Conservation (phyloP, 768 basidiomycete genomes). For the Kwoniella newhampshirensis region DNA sequence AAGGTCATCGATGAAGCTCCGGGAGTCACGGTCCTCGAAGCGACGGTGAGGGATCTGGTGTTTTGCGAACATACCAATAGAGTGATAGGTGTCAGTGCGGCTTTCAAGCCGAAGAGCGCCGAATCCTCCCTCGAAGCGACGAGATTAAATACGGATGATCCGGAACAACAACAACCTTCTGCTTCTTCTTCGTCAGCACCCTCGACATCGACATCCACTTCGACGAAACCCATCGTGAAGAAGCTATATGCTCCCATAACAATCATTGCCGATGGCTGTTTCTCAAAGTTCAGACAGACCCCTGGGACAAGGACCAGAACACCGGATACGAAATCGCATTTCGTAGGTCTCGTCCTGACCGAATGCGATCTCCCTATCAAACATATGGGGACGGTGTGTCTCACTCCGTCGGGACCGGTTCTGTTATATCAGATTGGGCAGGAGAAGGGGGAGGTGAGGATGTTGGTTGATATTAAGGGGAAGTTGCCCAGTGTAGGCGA, state of each 20-base stretch:
- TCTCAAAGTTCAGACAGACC: constrained; percentile 76
- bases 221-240: constrained; percentile 46
- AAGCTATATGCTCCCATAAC: constrained; percentile 72
- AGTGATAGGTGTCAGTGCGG: constrained; percentile 49
- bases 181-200: too few relatives aligned
- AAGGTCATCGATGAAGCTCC: constrained; percentile 61
- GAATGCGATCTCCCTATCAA: constrained; percentile 60
- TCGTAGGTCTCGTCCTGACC: constrained; percentile 80
- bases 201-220: constrained; percentile 18
- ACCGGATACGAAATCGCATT: constrained; percentile 66
- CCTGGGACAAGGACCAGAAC: constrained; percentile 25
- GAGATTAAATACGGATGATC: constrained; percentile 47
- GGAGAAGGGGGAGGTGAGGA: constrained; percentile 73
- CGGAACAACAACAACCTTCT: background rate
- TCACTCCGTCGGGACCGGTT: constrained; percentile 83
- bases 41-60: constrained; percentile 46
- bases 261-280: constrained; percentile 89
- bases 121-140: constrained; percentile 58
- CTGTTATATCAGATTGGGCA: constrained; percentile 87
- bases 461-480: constrained; percentile 84
- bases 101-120: constrained; percentile 29
- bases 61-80: constrained; percentile 65
- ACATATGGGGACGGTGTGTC: constrained; percentile 68
- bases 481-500: constrained; percentile 65
- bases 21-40: constrained; percentile 47